A percentile compares a stretch with the other conserved stretches of the same genome.
Evolutionary conservation across 1,139 yeast species (phyloP).

Genomic region (Blastobotrys elegans): DNA sequence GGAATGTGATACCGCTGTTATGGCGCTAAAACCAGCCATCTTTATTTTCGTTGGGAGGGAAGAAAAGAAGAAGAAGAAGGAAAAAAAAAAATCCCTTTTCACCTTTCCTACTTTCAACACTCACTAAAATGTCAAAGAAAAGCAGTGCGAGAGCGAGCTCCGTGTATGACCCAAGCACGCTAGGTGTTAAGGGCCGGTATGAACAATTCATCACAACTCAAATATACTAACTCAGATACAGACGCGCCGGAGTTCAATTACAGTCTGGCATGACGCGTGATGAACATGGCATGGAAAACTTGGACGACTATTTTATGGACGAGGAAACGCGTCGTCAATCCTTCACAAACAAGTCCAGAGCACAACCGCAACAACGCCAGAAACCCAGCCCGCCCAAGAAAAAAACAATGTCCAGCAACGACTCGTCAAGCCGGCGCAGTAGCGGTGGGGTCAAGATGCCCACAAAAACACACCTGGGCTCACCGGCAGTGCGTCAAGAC

Average conservation of each 20-base stretch:
- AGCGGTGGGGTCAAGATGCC: slow-evolving; percentile 1
- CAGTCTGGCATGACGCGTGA: slow-evolving; percentile 51
- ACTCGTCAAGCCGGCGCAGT: background rate
- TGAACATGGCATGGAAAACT: slow-evolving; percentile 69
- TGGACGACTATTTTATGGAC: slow-evolving; percentile 65
- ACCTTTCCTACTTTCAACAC: background rate
- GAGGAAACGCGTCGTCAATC: slow-evolving; percentile 10
- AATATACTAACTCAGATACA: slow-evolving; percentile 4
- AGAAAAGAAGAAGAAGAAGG: no score
- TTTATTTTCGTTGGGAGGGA: no score
- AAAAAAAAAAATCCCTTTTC: no score
- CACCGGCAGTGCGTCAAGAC: background rate
- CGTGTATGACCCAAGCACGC: slow-evolving; percentile 7
- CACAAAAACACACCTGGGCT: background rate
- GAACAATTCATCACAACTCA: background rate
- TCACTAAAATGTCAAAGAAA: background rate
- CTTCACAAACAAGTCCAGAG: no score
- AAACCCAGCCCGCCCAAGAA: no score
- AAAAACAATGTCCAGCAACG: background rate
- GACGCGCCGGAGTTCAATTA: slow-evolving; percentile 49
- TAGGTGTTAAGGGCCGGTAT: slow-evolving; percentile 12
- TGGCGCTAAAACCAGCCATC: no score
- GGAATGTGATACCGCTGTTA: no score
- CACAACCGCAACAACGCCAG: no score
- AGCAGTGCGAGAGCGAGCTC: background rate